Evolutionary conservation across 306 rosid genomes (phyloP), one percentile per base, ranked within the genome.

Genomic region (Acacia melanoxylon): DNA sequence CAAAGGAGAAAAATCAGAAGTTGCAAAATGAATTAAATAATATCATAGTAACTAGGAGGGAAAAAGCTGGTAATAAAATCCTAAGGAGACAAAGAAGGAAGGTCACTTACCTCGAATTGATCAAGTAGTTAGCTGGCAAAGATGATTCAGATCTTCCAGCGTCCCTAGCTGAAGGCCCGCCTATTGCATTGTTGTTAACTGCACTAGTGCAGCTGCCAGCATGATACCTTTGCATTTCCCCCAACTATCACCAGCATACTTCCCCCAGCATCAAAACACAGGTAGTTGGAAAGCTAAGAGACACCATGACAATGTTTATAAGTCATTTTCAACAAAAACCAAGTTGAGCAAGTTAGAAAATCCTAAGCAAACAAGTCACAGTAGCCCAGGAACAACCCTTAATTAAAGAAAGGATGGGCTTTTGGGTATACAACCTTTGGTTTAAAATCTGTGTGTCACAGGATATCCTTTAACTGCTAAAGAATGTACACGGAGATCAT

Each of bases 141-240:
- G 98, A 78, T 40, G 97, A 90, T 81, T 94, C 98, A 40, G 90
- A 78, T 87, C 97, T 96, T 88, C 88, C 87, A 83, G 85, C 75
- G 74, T 94, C 98, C 92, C 97, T 89, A 82, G 90, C 84, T 9
- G 97, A 92, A 71, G 93, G 83, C 74, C 94, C 98, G 61, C 97
- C 90, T 72, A 92, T 85, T 67, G 91, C 52, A 85, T 82, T 89
- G 88, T 90, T 92, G 86, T 89, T 94, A 85, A 92, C 97, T 92
- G 98, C 97, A 94, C 97, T 87, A 90, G 93, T 85, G 94, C 97
- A 92, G 97, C 94, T 77, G 74, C 91, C 86, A 87, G 87, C 76
- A 86, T 90, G 94, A 92, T 89, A 87, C 92, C 94, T 91, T 85
- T 91, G 97, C 97, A 94, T 94, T 85, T 91, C 94, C 91, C 88